Evolutionary conservation across 148 eudicot genomes (phyloP).

Genomic region (Camellia japonica): DNA sequence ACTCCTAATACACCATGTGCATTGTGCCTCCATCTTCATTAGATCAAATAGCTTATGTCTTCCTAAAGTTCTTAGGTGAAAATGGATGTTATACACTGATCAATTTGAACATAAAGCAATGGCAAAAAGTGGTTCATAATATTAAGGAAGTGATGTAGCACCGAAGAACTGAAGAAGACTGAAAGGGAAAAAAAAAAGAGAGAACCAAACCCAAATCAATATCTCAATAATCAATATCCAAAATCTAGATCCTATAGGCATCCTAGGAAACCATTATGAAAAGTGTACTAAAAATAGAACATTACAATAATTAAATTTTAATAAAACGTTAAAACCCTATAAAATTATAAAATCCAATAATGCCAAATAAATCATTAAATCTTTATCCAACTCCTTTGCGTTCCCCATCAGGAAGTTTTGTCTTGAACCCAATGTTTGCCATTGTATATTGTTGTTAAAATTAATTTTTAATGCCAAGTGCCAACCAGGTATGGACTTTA

Average conservation of each 20-base stretch:
- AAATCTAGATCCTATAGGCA: too few relatives aligned
- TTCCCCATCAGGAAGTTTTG: background rate
- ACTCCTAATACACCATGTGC: background rate
- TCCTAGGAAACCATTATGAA: too few relatives aligned
- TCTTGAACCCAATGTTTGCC: background rate
- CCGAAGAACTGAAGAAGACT: too few relatives aligned
- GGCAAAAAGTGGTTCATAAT: background rate
- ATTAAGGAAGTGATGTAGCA: background rate
- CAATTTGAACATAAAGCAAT: background rate
- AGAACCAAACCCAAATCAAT: too few relatives aligned
- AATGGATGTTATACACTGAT: background rate
- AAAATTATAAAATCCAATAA: too few relatives aligned
- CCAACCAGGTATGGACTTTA: background rate
- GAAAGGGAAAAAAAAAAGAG: too few relatives aligned
- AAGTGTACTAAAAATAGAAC: too few relatives aligned
- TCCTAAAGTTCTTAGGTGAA: background rate
- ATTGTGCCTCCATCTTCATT: background rate
- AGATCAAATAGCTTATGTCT: background rate
- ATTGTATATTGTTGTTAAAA: background rate
- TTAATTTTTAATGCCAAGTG: background rate
- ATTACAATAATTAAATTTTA: too few relatives aligned
- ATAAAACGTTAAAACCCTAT: too few relatives aligned
- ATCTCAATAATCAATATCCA: too few relatives aligned
- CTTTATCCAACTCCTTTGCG: too few relatives aligned
- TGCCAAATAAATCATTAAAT: too few relatives aligned